phyloP scores from a whole-genome alignment of 495 filamentous ascomycete genomes.

The Chlorociboria aeruginascens region DNA sequence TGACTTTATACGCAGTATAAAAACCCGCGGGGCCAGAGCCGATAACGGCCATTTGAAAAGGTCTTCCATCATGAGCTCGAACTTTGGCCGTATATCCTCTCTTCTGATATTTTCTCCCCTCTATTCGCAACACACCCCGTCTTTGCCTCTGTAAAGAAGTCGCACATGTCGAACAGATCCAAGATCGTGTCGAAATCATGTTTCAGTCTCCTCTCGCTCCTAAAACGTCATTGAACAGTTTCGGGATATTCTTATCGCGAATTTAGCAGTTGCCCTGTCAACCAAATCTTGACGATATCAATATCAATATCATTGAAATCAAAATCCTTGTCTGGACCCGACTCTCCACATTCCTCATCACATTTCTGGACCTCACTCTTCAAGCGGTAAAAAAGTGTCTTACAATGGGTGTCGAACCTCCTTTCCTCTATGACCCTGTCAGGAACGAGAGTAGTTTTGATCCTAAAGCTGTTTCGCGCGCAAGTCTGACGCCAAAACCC shows the following conservation, averaged over 20 bases:
- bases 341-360: slow-evolving; percentile 1
- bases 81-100: slow-evolving; percentile 14
- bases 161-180: slow-evolving; percentile 13
- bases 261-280: slow-evolving; percentile 5
- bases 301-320: too few species aligned
- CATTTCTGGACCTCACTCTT: slow-evolving; percentile 4
- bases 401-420: slow-evolving; percentile 42
- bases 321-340: slow-evolving; percentile 5
- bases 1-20: slow-evolving; percentile 77
- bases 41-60: slow-evolving; percentile 73
- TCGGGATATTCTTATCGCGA: slow-evolving; percentile 7
- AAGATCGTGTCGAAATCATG: slow-evolving; percentile 11
- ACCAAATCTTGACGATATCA: not conserved
- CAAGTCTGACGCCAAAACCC: slow-evolving; percentile 46
- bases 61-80: slow-evolving; percentile 30
- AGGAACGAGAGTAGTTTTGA: slow-evolving; percentile 47
- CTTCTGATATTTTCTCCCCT: not conserved
- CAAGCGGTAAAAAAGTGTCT: not conserved
- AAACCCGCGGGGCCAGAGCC: slow-evolving; percentile 95
- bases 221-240: slow-evolving; percentile 12
- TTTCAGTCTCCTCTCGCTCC: not conserved
- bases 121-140: too few species aligned
- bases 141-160: not conserved
- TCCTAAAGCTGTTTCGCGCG: slow-evolving; percentile 68
- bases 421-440: slow-evolving; percentile 63